These are phyloP conservation scores for Agaricus bisporus DNA, from an alignment of 768 basidiomycete genomes.

Conservation along the genomic window DNA sequence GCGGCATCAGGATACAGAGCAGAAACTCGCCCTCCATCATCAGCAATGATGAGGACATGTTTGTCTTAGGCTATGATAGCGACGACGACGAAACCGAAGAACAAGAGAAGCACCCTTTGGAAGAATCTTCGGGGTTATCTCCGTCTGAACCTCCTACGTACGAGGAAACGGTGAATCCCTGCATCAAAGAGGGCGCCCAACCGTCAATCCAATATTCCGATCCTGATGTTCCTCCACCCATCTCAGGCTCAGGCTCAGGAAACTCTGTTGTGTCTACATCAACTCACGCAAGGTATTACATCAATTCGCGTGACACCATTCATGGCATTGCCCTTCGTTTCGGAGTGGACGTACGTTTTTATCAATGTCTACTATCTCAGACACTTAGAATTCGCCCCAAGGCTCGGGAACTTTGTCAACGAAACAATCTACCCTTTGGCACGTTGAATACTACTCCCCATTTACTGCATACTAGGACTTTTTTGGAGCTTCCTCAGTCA, in stretches of 20 bases:
- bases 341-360: constrained; percentile 43
- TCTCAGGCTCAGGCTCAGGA: background rate
- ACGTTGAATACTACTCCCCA: constrained; percentile 69
- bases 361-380: background rate
- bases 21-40: background rate
- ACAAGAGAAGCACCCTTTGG: constrained; percentile 7
- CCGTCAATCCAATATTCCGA: background rate
- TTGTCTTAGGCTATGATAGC: constrained; percentile 61
- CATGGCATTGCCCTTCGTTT: constrained; percentile 59
- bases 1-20: constrained; percentile 3
- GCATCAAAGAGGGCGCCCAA: background rate
- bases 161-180: constrained; percentile 2
- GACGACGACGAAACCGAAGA: constrained; percentile 42
- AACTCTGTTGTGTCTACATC: background rate
- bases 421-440: constrained; percentile 61
- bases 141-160: constrained; percentile 7
- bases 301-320: constrained; percentile 53
- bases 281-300: constrained; percentile 39
- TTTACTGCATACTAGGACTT: constrained; percentile 62
- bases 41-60: constrained; percentile 58
- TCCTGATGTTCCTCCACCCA: background rate
- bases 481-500: constrained; percentile 46
- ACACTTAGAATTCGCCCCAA: constrained; percentile 24
- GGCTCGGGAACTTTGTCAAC: constrained; percentile 51
- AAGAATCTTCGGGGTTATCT: background rate